A percentile compares a stretch with the other conserved stretches of the same genome.
Evolutionary conservation across 1,284 basidiomycete species (phyloP).

Genomic region (Pyrrhoderma lamaoense): DNA sequence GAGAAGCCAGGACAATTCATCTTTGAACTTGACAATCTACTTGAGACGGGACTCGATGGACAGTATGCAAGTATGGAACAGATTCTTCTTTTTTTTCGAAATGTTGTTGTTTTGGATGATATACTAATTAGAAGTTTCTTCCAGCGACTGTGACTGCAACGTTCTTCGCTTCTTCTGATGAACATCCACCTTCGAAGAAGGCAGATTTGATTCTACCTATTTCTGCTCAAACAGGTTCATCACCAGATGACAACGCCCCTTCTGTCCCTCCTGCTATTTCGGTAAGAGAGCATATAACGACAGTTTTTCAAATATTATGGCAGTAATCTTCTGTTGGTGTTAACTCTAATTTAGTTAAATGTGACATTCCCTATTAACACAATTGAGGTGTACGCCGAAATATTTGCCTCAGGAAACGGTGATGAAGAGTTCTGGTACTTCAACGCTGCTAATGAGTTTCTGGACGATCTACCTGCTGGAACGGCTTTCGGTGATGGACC

Average conservation of each 20-base stretch:
- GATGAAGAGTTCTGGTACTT: conserved; percentile 78
- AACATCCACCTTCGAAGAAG: conserved; percentile 50
- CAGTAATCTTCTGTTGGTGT: too few relatives aligned
- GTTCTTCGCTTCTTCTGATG: conserved; percentile 52
- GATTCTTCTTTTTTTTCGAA: background rate
- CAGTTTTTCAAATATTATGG: too few relatives aligned
- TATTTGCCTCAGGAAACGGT: conserved; percentile 66
- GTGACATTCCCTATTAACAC: conserved; percentile 64
- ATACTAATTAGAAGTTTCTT: background rate
- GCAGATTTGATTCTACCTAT: conserved; percentile 63
- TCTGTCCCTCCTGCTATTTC: conserved; percentile 69
- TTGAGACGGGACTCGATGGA: conserved; percentile 51
- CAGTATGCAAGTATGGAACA: conserved; percentile 55
- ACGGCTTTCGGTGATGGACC: conserved; percentile 56
- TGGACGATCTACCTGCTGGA: conserved; percentile 45
- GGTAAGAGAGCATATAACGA: conserved; percentile 34
- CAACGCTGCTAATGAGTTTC: conserved; percentile 57
- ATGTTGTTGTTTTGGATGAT: background rate
- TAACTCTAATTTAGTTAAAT: conserved; percentile 43
- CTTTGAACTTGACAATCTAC: conserved; percentile 63
- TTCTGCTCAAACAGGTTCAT: conserved; percentile 52
- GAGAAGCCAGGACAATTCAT: conserved; percentile 59
- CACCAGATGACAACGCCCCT: conserved; percentile 49
- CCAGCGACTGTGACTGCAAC: conserved; percentile 62
- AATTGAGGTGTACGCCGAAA: conserved; percentile 61